These are phyloP conservation scores for Nemophila menziesii DNA, from an alignment of 257 asterid species.

Conservation along the genomic window DNA sequence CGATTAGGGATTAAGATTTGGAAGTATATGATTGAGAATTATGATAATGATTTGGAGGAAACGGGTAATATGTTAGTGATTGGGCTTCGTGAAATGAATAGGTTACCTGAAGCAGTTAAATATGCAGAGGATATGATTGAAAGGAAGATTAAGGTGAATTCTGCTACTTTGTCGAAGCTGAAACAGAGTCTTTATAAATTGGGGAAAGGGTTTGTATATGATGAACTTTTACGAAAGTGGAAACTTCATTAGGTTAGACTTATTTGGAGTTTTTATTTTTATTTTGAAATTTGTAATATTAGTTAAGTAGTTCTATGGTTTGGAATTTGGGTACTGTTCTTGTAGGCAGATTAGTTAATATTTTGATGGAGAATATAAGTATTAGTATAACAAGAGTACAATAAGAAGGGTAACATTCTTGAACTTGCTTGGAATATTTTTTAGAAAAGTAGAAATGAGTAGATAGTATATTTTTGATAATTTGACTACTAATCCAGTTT, in stretches of 20 bases:
- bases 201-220: constrained; percentile 37
- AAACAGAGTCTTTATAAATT: constrained; percentile 41
- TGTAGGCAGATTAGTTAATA: too few relatives aligned
- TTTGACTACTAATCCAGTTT: too few relatives aligned
- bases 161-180: constrained; percentile 52
- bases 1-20: constrained; percentile 46
- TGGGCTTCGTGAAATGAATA: constrained; percentile 37
- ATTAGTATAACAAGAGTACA: too few relatives aligned
- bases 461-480: too few relatives aligned
- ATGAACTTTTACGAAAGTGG: constrained; percentile 60
- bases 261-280: too few relatives aligned
- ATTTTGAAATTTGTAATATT: too few relatives aligned
- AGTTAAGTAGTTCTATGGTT: too few relatives aligned
- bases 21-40: constrained; percentile 51
- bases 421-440: too few relatives aligned
- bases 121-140: constrained; percentile 65
- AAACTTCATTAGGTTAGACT: constrained; percentile 22
- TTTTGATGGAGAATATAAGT: too few relatives aligned
- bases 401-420: too few relatives aligned
- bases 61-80: constrained; percentile 49
- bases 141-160: constrained; percentile 40
- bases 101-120: constrained; percentile 58
- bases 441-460: too few relatives aligned
- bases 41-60: constrained; percentile 50
- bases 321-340: too few relatives aligned